Evolutionary conservation across 2,329 filamentous ascomycete species (phyloP), one percentile per base, ranked within the genome.

Genomic region (Bipolaris gigantea): DNA sequence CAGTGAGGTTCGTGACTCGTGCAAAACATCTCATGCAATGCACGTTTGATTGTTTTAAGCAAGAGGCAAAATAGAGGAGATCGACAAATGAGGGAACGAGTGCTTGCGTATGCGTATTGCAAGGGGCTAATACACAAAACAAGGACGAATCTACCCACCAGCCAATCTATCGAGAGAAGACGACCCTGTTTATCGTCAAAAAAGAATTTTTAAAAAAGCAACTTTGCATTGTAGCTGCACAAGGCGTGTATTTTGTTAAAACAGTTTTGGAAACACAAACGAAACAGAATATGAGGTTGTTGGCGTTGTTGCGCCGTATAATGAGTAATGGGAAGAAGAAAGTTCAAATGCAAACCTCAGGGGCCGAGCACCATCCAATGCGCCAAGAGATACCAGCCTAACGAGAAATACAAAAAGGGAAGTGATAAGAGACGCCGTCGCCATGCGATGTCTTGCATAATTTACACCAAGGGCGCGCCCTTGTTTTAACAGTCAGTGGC

Each of bases 401-500:
- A 42, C 19, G 50, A 48, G 43, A 45, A 42, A 16, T 27, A 39
- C 25, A 33, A 27, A 34, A 54, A 53, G 41, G 21, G 30, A 41
- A 46, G 47, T 23, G 32, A 38, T 33, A 34, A 40, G 19, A 40
- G 43, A 55, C 53, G 53, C 53, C 48, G 36, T 55, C 43, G 53
- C 53, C 48, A 52, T 52, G 53, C 53, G 15, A 52, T 33, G 27
- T 47, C 33, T 55, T 52, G 43, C 36, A 34, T 44, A 52, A 48
- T 47, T 43, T 51, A 50, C 52, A 55, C 33, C n/a, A 47, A 1
- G 19, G 36, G 19, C 21, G 11, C 21, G 11, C 33, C 34, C 38
- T 25, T 21, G 36, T 36, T 43, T 42, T 23, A 13, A 30, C 30
- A 39, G 11, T 45, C 39, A 44, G n/a, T 34, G 23, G 21, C 19